These are phyloP conservation scores for Misopates orontium DNA, from an alignment of 257 asterid genomes.

Conservation along the genomic window DNA sequence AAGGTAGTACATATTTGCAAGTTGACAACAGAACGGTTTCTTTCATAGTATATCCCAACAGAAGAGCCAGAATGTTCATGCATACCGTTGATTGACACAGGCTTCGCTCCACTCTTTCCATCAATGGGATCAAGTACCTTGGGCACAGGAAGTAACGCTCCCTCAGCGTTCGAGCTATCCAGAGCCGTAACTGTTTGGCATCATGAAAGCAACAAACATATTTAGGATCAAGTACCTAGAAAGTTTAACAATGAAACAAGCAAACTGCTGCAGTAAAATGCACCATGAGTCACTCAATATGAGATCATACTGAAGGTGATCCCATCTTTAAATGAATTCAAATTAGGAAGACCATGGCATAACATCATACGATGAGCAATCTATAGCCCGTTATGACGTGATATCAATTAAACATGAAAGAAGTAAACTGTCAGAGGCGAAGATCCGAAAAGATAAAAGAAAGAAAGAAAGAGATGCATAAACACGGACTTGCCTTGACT, in stretches of 20 bases:
- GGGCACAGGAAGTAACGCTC: conserved; percentile 77
- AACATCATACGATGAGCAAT: not conserved
- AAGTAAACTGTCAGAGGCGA: not conserved
- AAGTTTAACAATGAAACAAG: not conserved
- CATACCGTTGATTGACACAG: conserved; percentile 53
- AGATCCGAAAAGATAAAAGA: not conserved
- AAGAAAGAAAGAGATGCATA: not conserved
- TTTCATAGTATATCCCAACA: not conserved
- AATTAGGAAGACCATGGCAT: not conserved
- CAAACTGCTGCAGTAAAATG: not conserved
- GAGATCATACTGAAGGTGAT: conserved; percentile 5
- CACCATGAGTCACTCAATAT: not conserved
- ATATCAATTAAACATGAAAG: not conserved
- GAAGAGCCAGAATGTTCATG: conserved; percentile 8
- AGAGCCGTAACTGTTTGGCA: conserved; percentile 76
- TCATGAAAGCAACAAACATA: conserved; percentile 23
- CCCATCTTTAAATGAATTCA: not conserved
- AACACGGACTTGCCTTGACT: conserved; percentile 50
- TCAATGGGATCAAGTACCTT: conserved; percentile 47
- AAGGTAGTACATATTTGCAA: not conserved
- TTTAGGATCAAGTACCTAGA: conserved; percentile 7
- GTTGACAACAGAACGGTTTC: not conserved
- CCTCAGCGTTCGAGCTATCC: conserved; percentile 78
- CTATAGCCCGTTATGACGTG: not conserved
- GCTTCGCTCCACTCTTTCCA: conserved; percentile 37